Percentiles rank a stretch among this genome's conserved stretches.
Evolutionary conservation across 495 filamentous ascomycete species (phyloP).

Genomic region (Bryoglossum gracile): DNA sequence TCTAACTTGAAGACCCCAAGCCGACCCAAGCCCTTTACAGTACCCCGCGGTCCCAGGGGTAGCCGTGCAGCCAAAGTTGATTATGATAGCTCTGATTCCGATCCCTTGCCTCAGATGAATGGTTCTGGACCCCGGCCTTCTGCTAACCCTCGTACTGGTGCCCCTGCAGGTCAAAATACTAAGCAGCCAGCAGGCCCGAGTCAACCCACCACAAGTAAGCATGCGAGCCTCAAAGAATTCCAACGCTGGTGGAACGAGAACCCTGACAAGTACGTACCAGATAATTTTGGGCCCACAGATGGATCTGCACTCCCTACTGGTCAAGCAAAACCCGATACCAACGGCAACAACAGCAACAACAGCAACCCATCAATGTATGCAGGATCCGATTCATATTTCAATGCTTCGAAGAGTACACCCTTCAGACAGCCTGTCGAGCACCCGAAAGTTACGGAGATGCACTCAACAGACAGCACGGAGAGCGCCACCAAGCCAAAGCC

Average conservation of each 20-base stretch:
- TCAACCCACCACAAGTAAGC: constrained; percentile 1
- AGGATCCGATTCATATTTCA: too few relatives aligned
- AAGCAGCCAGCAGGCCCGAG: background rate
- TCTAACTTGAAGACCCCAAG: constrained; percentile 11
- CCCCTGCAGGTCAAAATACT: background rate
- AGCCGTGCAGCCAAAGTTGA: background rate
- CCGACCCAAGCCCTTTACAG: constrained; percentile 9
- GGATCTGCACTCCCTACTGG: constrained; percentile 13
- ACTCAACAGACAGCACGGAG: background rate
- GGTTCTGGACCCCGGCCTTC: background rate
- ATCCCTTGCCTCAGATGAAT: constrained; percentile 7
- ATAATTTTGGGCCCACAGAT: constrained; percentile 20
- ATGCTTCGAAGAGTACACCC: too few relatives aligned
- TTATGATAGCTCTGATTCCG: constrained; percentile 10
- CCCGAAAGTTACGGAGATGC: constrained; percentile 3
- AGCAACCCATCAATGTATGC: constrained; percentile 35
- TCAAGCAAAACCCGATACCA: constrained; percentile 10
- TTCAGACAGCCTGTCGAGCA: background rate
- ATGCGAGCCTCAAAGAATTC: constrained; percentile 1
- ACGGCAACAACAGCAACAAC: too few relatives aligned
- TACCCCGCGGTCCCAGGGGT: background rate
- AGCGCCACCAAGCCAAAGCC: background rate
- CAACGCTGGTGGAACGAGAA: constrained; percentile 19
- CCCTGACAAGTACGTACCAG: constrained; percentile 9
- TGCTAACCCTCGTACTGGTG: background rate